Conservation (phyloP, 2,329 filamentous ascomycete species). For the Fusarium virguliforme region DNA sequence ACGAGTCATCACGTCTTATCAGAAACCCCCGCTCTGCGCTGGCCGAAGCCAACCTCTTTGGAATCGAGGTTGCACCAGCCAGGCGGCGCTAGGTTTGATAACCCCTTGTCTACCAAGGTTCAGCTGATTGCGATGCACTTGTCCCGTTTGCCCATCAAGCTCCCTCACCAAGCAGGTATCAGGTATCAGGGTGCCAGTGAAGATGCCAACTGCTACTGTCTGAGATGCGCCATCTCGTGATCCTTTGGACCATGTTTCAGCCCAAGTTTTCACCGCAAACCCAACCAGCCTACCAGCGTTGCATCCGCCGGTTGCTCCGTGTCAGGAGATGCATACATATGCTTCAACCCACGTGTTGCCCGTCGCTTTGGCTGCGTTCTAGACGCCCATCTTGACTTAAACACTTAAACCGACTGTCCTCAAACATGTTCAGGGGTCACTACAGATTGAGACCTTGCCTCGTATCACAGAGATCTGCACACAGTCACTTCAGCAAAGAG, state of each 20-base stretch:
- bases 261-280: background rate
- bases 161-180: slow-evolving; percentile 8
- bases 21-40: slow-evolving; percentile 32
- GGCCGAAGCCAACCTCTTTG: slow-evolving; percentile 32
- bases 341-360: slow-evolving; percentile 10
- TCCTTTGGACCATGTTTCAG: slow-evolving; percentile 3
- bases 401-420: background rate
- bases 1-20: slow-evolving; percentile 36
- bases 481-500: background rate
- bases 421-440: background rate
- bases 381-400: background rate
- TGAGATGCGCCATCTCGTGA: slow-evolving; percentile 3
- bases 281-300: background rate
- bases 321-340: slow-evolving; percentile 5
- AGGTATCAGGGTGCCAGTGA: slow-evolving; percentile 1
- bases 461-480: background rate
- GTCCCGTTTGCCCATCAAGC: background rate
- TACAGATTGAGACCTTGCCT: background rate
- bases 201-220: background rate
- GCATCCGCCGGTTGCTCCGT: slow-evolving; percentile 5
- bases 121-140: slow-evolving; percentile 20
- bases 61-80: slow-evolving; percentile 6
- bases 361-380: background rate
- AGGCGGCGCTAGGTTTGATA: slow-evolving; percentile 8
- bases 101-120: slow-evolving; percentile 11